A percentile compares a stretch with the other conserved stretches of the same genome.
These are phyloP conservation scores for Sordariomycetes sp. DNA, from an alignment of 2,329 filamentous ascomycete genomes.

Conservation along the genomic window DNA sequence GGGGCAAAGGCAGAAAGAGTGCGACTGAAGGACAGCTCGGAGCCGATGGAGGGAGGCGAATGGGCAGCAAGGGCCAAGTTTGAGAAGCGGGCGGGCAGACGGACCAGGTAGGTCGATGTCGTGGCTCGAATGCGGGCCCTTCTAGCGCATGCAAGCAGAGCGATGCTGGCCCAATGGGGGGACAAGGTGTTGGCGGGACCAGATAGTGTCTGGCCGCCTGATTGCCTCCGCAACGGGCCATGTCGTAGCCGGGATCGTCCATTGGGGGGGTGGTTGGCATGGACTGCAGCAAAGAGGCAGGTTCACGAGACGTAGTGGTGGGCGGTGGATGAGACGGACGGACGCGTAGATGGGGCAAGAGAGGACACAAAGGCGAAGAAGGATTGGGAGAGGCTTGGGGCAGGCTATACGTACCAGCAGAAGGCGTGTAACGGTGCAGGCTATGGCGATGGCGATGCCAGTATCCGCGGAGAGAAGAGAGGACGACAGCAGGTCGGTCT, in stretches of 20 bases:
- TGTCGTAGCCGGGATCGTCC: slow-evolving; percentile 8
- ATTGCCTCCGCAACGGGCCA: slow-evolving; percentile 13
- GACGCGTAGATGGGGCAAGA: not conserved
- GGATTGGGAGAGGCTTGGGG: not conserved
- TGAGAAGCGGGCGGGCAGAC: not conserved
- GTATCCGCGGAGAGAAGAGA: slow-evolving; percentile 8
- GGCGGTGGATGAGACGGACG: not conserved
- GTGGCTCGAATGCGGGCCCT: slow-evolving; percentile 29
- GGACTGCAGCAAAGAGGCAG: not conserved
- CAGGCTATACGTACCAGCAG: not conserved
- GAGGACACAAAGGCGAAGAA: not conserved
- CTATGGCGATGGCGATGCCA: not conserved
- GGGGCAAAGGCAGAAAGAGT: too few relatives aligned
- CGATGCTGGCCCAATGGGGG: slow-evolving; percentile 10
- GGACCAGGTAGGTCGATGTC: slow-evolving; percentile 20
- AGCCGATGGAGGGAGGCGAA: not conserved
- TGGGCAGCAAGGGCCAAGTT: not conserved
- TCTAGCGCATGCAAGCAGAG: slow-evolving; percentile 13
- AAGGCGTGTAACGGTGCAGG: not conserved
- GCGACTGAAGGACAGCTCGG: not conserved
- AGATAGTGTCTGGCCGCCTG: not conserved
- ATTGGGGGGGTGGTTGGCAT: slow-evolving; percentile 1
- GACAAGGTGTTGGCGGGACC: slow-evolving; percentile 3
- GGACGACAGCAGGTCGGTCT: slow-evolving; percentile 12
- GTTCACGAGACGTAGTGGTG: slow-evolving; percentile 2